Base-by-base conservation (phyloP, 352 stramenopile genomes). In the Pythium aquatile region DNA sequence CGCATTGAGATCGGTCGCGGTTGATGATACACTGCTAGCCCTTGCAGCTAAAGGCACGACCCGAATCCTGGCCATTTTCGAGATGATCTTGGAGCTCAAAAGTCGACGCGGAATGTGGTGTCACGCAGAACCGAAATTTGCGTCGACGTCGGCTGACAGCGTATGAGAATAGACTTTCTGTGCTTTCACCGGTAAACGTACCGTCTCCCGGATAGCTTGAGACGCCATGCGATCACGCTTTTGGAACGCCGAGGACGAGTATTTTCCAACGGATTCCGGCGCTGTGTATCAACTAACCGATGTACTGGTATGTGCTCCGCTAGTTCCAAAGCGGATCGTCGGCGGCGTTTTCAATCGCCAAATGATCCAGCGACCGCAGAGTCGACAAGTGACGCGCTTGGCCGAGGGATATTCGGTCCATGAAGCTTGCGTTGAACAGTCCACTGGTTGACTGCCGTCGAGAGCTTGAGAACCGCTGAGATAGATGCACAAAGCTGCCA, bases 271-370 rank as follows among this genome's bases (percentile, higher is more conserved):
- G 20, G 20, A 24, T 24, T 24, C 20, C 20, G 20, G 20, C 20
- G 20, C 20, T 24, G 20, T 24, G 20, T 24, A 35, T 35, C 32
- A 35, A 9, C 32, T 35, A 35, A 35, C 32, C 8, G 32, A 9
- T 35, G 32, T 35, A 35, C 44, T 44, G 40, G 24, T 26, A 29
- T 42, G 35, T 42, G 16, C 13, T 26, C 0, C 1, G 42, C 17
- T 60, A 72, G 13, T 64, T 64, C 65, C 66, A 68, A 20, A 68
- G 30, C 2, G 60, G 60, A 53, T 72, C 66, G 13, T 72, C 48
- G 6, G 59, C 39, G 1, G 60, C 52, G 46, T 54, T 68, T 16
- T 69, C 55, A 14, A 72, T 68, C 55, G 63, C 20, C 7, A 73
- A 48, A 2, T 26, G 29, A 0, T 66, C 56, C 3, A 65, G 37